Evolutionary conservation across 306 rosid species (phyloP).

Genomic region (Sicyos edulis): DNA sequence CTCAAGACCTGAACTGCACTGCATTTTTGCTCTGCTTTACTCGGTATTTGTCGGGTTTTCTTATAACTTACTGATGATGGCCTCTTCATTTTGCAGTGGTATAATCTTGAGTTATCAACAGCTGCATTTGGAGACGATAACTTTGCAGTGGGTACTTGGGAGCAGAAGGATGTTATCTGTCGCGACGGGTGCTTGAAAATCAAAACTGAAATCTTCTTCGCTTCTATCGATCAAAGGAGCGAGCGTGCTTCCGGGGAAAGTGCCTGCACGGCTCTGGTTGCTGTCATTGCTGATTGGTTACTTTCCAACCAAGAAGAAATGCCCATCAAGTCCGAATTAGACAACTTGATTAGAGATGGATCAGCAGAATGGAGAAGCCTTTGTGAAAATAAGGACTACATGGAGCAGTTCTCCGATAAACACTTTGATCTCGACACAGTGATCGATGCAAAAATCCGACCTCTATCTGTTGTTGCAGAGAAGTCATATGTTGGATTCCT

Average conservation of each 20-base stretch:
- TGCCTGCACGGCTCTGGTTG: constrained; percentile 39
- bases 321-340: constrained; percentile 33
- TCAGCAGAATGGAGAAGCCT: constrained; percentile 37
- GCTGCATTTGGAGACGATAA: constrained; percentile 34
- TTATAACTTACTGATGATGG: background rate
- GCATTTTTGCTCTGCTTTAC: background rate
- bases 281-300: constrained; percentile 36
- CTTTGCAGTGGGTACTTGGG: constrained; percentile 36
- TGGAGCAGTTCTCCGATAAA: constrained; percentile 31
- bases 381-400: constrained; percentile 25
- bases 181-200: constrained; percentile 34
- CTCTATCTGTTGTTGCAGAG: constrained; percentile 23
- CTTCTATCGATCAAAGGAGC: constrained; percentile 40
- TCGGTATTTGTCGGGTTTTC: background rate
- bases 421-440: constrained; percentile 40
- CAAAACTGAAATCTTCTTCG: constrained; percentile 30
- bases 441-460: constrained; percentile 30
- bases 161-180: constrained; percentile 31
- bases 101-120: constrained; percentile 16
- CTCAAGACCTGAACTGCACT: background rate
- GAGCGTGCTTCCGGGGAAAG: constrained; percentile 41
- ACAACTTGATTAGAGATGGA: constrained; percentile 37
- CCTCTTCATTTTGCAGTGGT: constrained; percentile 19
- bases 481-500: constrained; percentile 37
- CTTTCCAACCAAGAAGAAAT: constrained; percentile 29